These are phyloP conservation scores for Moricandia moricandioides DNA, from an alignment of 345 rosid species.

Conservation along the genomic window DNA sequence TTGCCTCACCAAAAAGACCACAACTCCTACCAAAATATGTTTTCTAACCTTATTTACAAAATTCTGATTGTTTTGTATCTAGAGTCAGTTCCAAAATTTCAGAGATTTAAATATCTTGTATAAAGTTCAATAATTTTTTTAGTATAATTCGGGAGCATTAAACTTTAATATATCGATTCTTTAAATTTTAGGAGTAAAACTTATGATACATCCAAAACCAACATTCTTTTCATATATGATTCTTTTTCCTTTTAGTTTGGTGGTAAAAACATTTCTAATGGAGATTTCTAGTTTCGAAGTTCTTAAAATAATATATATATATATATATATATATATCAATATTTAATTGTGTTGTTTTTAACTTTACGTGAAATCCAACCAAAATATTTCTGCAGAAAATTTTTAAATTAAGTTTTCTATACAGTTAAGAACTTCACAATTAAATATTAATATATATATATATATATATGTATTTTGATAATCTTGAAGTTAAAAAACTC, in stretches of 20 bases:
- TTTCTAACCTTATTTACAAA: constrained; percentile 1
- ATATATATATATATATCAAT: no score
- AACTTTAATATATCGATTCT: background rate
- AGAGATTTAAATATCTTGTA: background rate
- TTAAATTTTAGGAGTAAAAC: background rate
- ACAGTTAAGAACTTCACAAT: no score
- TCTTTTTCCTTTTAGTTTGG: background rate
- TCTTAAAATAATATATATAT: no score
- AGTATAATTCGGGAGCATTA: background rate
- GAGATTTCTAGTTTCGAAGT: no score
- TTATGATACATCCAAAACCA: background rate
- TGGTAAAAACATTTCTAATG: no score
- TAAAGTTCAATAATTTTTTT: background rate
- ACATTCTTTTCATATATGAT: background rate
- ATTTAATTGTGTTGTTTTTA: no score
- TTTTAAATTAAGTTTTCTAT: no score
- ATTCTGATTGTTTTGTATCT: background rate
- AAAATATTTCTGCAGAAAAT: no score
- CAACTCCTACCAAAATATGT: constrained; percentile 19
- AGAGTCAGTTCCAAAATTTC: background rate
- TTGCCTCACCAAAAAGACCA: constrained; percentile 30
- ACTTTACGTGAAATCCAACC: no score
- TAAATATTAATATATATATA: no score
- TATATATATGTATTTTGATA: no score
- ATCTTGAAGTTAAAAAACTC: no score